phyloP scores from a whole-genome alignment of 305 asterid species.

The Stenogyne calaminthoides region DNA sequence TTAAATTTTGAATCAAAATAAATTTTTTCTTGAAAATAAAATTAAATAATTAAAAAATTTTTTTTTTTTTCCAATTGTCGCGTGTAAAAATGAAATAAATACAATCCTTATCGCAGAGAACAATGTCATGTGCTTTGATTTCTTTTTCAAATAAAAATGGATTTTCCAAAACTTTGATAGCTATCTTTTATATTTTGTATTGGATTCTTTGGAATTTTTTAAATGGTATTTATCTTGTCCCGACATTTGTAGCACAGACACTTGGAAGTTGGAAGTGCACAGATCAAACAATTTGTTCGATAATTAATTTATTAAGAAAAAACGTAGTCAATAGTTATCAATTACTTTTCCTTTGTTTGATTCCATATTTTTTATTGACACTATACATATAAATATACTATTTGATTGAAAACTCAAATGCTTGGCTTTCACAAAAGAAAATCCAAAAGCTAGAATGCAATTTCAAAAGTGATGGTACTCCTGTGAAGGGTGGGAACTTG shows the following conservation, averaged over 20 bases:
- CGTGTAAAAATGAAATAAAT: too few species aligned
- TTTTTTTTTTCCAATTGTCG: too few species aligned
- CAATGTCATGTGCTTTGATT: constrained; percentile 33
- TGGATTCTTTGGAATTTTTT: constrained; percentile 1
- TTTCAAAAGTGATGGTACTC: not conserved
- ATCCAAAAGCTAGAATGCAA: not conserved
- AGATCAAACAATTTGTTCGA: constrained; percentile 12
- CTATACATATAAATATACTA: not conserved
- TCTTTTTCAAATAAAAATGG: constrained; percentile 25
- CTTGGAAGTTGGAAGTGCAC: constrained; percentile 26
- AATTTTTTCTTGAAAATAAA: too few species aligned
- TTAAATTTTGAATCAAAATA: too few species aligned
- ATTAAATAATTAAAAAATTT: too few species aligned
- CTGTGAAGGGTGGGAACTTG: too few species aligned
- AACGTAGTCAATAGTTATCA: constrained; percentile 12
- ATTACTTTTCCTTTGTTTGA: constrained; percentile 1
- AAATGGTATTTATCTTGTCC: not conserved
- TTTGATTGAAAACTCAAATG: not conserved
- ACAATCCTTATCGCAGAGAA: constrained; percentile 28
- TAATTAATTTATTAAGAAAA: constrained; percentile 10
- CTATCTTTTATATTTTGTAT: constrained; percentile 18
- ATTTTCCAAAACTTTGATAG: constrained; percentile 15
- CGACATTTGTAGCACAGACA: constrained; percentile 34
- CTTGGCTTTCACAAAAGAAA: not conserved
- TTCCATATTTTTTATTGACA: not conserved